Evolutionary conservation across 805 yeast species (phyloP).

Genomic region (Candida krabiensis): DNA sequence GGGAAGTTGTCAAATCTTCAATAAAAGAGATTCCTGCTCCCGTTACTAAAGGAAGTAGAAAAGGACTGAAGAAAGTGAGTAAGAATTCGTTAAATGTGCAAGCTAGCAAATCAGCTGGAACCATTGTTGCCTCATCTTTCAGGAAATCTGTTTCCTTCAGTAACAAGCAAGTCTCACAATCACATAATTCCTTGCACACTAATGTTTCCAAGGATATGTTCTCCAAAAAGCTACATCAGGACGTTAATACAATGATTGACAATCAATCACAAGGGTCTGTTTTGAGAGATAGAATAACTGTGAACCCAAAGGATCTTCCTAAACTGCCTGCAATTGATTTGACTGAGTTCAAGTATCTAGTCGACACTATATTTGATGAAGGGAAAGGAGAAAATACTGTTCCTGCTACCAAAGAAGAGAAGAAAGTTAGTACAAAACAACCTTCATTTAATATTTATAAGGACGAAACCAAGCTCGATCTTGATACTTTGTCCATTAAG

Average conservation of each 20-base stretch:
- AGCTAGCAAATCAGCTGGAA: conserved; percentile 29
- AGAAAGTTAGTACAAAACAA: not conserved
- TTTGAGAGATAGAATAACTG: conserved; percentile 8
- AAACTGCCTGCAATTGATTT: conserved; percentile 28
- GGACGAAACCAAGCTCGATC: conserved; percentile 8
- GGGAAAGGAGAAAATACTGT: not conserved
- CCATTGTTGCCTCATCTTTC: conserved; percentile 48
- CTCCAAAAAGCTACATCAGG: not conserved
- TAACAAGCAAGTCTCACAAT: conserved; percentile 13
- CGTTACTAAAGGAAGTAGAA: conserved; percentile 27
- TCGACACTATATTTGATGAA: conserved; percentile 31
- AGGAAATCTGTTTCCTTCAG: conserved; percentile 50
- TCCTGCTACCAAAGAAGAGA: not conserved
- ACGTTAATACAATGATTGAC: not conserved
- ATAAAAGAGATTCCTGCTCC: conserved; percentile 32
- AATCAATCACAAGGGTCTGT: not conserved
- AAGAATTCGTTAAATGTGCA: conserved; percentile 13
- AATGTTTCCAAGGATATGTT: conserved; percentile 1
- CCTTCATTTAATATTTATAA: conserved; percentile 2
- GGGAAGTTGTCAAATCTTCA: conserved; percentile 28
- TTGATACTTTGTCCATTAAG: not conserved
- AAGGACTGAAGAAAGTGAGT: conserved; percentile 14
- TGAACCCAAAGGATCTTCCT: conserved; percentile 28
- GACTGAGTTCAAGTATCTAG: conserved; percentile 31
- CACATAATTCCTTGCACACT: conserved; percentile 9